These are phyloP conservation scores for Rutstroemia sp. DNA, from an alignment of 2,329 filamentous ascomycete species.

Conservation along the genomic window DNA sequence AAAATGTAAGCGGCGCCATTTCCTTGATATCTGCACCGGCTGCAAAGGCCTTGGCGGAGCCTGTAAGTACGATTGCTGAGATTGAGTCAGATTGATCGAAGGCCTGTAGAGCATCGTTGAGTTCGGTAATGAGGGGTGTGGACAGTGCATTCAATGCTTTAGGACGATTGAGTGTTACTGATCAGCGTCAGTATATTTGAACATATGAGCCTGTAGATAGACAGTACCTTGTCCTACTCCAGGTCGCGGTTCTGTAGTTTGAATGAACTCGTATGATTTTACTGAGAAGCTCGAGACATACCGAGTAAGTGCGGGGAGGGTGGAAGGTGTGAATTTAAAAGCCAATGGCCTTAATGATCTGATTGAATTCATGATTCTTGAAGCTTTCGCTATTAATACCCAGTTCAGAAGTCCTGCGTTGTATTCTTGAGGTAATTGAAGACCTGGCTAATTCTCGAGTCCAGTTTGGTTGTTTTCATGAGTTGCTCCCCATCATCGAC, in stretches of 20 bases:
- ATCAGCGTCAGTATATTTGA: constrained; percentile 6
- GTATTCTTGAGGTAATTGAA: neutral
- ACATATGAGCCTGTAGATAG: neutral
- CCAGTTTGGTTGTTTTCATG: too few species aligned
- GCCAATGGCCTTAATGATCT: constrained; percentile 24
- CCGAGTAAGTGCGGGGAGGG: constrained; percentile 25
- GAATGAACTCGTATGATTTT: constrained; percentile 66
- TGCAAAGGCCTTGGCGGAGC: constrained; percentile 83
- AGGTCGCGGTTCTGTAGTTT: constrained; percentile 76
- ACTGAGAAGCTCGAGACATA: constrained; percentile 26
- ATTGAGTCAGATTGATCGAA: constrained; percentile 65
- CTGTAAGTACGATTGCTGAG: constrained; percentile 76
- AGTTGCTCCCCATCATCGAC: neutral
- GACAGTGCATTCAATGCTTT: constrained; percentile 93
- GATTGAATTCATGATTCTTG: constrained; percentile 24
- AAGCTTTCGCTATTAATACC: neutral
- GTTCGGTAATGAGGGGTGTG: constrained; percentile 82
- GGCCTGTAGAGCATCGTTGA: constrained; percentile 68
- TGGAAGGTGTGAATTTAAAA: constrained; percentile 23
- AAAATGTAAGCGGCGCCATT: constrained; percentile 89
- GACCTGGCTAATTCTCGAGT: too few species aligned
- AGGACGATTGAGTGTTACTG: constrained; percentile 88
- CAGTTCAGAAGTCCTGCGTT: neutral
- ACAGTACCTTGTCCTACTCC: constrained; percentile 76
- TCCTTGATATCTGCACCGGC: constrained; percentile 98